These are phyloP conservation scores for Candida frijolesensis DNA, from an alignment of 1,139 yeast genomes.

Conservation along the genomic window DNA sequence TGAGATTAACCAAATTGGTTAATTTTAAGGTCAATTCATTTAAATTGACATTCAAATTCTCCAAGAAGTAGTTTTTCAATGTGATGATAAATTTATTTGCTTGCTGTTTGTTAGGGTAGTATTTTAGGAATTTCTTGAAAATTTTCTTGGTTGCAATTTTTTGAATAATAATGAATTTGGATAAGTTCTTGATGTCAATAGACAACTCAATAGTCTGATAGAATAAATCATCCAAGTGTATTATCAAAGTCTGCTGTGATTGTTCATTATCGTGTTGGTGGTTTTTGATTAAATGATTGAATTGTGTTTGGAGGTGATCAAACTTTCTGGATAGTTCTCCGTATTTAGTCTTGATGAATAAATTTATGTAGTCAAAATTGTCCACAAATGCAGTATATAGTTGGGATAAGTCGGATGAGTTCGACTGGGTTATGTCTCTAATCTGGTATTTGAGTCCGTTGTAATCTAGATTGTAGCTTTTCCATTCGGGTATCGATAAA, in stretches of 20 bases:
- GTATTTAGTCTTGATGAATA: constrained; percentile 66
- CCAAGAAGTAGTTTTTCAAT: constrained; percentile 36
- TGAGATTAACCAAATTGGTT: constrained; percentile 36
- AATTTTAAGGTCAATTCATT: constrained; percentile 66
- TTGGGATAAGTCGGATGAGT: constrained; percentile 20
- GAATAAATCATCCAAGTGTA: constrained; percentile 30
- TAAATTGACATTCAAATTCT: constrained; percentile 50
- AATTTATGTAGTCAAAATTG: constrained; percentile 54
- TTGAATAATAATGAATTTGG: constrained; percentile 77
- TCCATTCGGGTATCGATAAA: constrained; percentile 89
- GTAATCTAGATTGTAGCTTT: constrained; percentile 78
- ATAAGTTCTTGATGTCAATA: constrained; percentile 63
- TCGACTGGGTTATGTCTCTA: constrained; percentile 30
- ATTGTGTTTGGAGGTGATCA: constrained; percentile 22
- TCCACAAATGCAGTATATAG: constrained; percentile 39
- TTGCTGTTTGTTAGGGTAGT: constrained; percentile 42
- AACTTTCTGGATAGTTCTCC: constrained; percentile 55
- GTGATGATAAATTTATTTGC: constrained; percentile 43
- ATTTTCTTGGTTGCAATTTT: constrained; percentile 80
- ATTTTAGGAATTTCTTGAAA: constrained; percentile 75
- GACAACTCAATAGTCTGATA: constrained; percentile 52
- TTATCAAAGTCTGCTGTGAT: constrained; percentile 13
- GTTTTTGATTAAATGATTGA: constrained; percentile 15
- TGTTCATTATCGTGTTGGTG: constrained; percentile 4
- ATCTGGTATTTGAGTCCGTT: constrained; percentile 70